Conservation (phyloP, 2,329 filamentous ascomycete species). For the Emergomyces orientalis region DNA sequence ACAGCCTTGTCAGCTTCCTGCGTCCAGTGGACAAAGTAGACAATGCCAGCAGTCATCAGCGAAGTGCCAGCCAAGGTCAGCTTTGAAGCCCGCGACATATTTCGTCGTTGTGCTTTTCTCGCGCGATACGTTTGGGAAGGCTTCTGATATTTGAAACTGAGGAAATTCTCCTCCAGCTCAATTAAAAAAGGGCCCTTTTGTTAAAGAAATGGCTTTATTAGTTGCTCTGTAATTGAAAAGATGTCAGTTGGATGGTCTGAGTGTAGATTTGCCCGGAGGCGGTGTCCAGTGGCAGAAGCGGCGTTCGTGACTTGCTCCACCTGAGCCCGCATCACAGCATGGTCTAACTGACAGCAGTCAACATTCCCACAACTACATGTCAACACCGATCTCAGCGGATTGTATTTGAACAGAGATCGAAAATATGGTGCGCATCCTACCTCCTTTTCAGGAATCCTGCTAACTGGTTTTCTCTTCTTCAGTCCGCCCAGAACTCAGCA, state of each 20-base stretch:
- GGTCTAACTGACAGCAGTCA: neutral
- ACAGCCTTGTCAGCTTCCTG: slow-evolving; percentile 78
- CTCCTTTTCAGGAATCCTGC: neutral
- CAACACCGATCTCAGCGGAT: neutral
- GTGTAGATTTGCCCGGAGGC: neutral
- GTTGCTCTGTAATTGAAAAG: neutral
- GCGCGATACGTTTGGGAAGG: neutral
- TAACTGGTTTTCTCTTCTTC: slow-evolving; percentile 1
- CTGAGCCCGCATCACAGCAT: neutral
- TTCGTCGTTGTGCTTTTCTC: neutral
- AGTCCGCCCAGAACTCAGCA: slow-evolving; percentile 89
- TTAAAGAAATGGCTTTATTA: neutral
- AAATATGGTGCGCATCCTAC: slow-evolving; percentile 5
- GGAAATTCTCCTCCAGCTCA: neutral
- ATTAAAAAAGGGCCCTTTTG: neutral
- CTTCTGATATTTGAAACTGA: neutral
- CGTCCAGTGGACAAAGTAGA: slow-evolving; percentile 80
- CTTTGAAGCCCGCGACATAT: slow-evolving; percentile 86
- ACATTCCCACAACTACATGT: neutral
- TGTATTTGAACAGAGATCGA: neutral
- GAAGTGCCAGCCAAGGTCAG: slow-evolving; percentile 72
- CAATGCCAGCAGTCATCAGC: slow-evolving; percentile 63
- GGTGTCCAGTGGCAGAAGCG: slow-evolving; percentile 6
- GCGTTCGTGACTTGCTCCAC: neutral
- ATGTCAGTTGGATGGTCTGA: neutral